Percentiles rank a stretch among this genome's conserved stretches.
These are phyloP conservation scores for Hyparrhenia diplandra DNA, from an alignment of 176 grass and related monocot species.

Conservation along the genomic window DNA sequence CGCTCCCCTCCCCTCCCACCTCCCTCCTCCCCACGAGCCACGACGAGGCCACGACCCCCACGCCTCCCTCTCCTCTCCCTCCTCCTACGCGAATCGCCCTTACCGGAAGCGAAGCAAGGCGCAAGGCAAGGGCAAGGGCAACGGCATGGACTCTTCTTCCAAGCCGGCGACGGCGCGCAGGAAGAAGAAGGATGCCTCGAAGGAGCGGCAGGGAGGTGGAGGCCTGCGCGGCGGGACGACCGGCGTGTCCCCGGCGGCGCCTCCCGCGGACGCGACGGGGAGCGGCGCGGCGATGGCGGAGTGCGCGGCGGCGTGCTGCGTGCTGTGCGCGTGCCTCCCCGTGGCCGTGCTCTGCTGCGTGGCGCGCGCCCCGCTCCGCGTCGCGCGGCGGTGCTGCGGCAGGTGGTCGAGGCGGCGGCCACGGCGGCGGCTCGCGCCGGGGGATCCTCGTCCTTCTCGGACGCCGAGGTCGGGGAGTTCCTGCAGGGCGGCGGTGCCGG, in stretches of 20 bases:
- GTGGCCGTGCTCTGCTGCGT: conserved; percentile 55
- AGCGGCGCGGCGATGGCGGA: conserved; percentile 42
- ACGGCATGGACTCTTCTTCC: conserved; percentile 12
- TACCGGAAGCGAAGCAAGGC: neutral
- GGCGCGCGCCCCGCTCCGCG: conserved; percentile 45
- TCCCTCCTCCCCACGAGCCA: neutral
- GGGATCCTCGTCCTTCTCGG: conserved; percentile 59
- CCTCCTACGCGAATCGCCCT: neutral
- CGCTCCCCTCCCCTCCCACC: neutral
- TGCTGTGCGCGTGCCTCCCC: conserved; percentile 70
- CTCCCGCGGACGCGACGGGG: neutral
- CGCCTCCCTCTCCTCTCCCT: neutral
- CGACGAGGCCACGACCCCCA: neutral
- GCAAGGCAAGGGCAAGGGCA: neutral
- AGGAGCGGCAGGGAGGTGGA: conserved; percentile 11
- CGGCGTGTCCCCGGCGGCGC: conserved; percentile 21
- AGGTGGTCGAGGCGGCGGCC: neutral
- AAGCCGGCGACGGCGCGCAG: neutral
- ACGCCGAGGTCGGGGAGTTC: conserved; percentile 54
- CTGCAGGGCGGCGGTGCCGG: neutral
- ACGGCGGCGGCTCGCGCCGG: conserved; percentile 21
- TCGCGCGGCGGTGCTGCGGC: conserved; percentile 39
- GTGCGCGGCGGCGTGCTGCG: conserved; percentile 54
- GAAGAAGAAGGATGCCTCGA: conserved; percentile 1
- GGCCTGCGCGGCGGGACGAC: neutral